Base-by-base conservation (phyloP, 495 filamentous ascomycete species). In the Trypethelium eluteriae region DNA sequence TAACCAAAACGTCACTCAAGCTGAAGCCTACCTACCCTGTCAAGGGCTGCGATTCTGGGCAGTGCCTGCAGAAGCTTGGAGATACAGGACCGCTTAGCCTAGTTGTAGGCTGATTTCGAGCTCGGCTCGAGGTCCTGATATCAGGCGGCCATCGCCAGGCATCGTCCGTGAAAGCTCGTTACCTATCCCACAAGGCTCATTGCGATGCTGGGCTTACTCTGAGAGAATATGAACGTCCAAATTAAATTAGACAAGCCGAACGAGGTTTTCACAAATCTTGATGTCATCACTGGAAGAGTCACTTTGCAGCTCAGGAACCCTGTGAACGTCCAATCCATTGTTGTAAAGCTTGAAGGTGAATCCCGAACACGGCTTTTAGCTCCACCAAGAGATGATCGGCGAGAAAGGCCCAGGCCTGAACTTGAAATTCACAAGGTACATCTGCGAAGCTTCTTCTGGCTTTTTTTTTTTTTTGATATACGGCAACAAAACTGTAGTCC, bases 281-380 rank as follows among this genome's bases (percentile, higher is more conserved):
- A 98, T 76, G 79, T 86, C 67, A 83, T 98, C 38, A 83, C 81
- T 1, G 88, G 88, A 34, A 84, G 76, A 62, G 83, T 96, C 32
- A 74, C 92, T 12, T 76, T 98, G 62, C 75, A 78, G 18, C 80
- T 92, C 6, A 75, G 74, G 10, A 85, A 83, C 36, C 84, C 86
- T 64, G 84, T 90, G 66, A 83, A 85, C 38, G 81, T 98, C 59
- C 83, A 87, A 38, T 84, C 85, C 12, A 89, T 98, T 64, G 83
- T 92, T 50, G 93, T 96, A 69, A 98, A 98, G 79, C 83, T 98
- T 44, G 93, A 98, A 74, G 94, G 93, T 64, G 92, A 95, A 75
- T 90, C 88, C 70, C 82, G 83, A 61, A 92, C 91, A 25, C 82
- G 85, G 53, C 74, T 89, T 64, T 14, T 76, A 64, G 64, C 72